These are phyloP conservation scores for Globisporangium acanthophoron DNA, from an alignment of 352 stramenopile genomes.

Conservation along the genomic window DNA sequence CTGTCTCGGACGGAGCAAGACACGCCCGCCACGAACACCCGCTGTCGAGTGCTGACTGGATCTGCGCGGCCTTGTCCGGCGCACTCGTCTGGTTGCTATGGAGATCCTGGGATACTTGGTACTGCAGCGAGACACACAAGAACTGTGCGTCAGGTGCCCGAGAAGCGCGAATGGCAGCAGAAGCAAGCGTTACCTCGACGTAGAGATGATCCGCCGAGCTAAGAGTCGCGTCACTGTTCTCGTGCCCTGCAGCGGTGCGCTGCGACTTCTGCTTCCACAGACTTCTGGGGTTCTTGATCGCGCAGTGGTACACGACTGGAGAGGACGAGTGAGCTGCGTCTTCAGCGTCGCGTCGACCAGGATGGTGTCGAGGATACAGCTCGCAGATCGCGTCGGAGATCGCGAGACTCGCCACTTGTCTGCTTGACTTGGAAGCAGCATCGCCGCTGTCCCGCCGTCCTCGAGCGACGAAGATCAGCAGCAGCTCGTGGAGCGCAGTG, in stretches of 20 bases:
- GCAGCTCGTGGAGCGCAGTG: constrained; percentile 25
- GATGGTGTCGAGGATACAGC: constrained; percentile 11
- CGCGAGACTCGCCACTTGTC: constrained; percentile 22
- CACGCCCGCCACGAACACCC: constrained; percentile 35
- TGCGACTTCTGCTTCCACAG: constrained; percentile 12
- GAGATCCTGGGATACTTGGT: constrained; percentile 8
- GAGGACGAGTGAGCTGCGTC: not conserved
- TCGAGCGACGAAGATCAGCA: constrained; percentile 28
- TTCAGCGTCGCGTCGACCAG: not conserved
- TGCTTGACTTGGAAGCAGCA: not conserved
- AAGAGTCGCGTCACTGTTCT: not conserved
- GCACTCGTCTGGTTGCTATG: not conserved
- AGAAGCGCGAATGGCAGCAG: not conserved
- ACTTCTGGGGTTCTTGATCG: constrained; percentile 23
- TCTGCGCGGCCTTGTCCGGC: not conserved
- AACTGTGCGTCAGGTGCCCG: no score
- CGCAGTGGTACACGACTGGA: constrained; percentile 11
- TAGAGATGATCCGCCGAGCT: constrained; percentile 11
- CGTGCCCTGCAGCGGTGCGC: not conserved
- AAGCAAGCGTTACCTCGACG: constrained; percentile 6
- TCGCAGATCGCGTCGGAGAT: constrained; percentile 25
- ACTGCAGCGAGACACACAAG: constrained; percentile 2
- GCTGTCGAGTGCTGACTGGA: constrained; percentile 14
- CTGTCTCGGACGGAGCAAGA: constrained; percentile 3
- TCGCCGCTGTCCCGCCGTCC: constrained; percentile 4